Evolutionary conservation across 1,284 basidiomycete genomes (phyloP).

Genomic region (Pseudozyma hubeiensis): DNA sequence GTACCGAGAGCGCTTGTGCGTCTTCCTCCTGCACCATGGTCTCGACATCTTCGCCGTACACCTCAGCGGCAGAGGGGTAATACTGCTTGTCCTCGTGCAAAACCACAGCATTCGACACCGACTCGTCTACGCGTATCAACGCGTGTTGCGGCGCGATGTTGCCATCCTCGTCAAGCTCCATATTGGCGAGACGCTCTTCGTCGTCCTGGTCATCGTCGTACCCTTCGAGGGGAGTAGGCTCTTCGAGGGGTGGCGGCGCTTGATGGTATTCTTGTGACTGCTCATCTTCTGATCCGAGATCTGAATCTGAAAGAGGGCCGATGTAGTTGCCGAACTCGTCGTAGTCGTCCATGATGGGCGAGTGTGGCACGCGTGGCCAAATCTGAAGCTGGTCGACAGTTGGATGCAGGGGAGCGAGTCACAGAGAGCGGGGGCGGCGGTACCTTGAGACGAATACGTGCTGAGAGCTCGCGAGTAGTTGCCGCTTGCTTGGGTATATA

Average conservation of each 20-base stretch:
- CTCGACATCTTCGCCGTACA: slow-evolving; percentile 94
- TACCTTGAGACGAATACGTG: no score
- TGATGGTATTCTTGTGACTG: slow-evolving; percentile 12
- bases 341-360: slow-evolving; percentile 62
- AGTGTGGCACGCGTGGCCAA: background rate
- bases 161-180: slow-evolving; percentile 72
- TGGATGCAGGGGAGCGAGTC: background rate
- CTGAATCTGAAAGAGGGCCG: slow-evolving; percentile 66
- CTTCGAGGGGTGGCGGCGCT: slow-evolving; percentile 19
- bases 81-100: slow-evolving; percentile 98
- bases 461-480: no score
- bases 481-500: background rate
- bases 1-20: slow-evolving; percentile 91
- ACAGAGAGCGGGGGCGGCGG: no score
- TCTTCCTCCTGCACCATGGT: slow-evolving; percentile 99
- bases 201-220: slow-evolving; percentile 73
- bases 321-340: slow-evolving; percentile 69
- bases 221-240: slow-evolving; percentile 74
- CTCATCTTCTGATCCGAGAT: slow-evolving; percentile 51
- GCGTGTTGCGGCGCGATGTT: slow-evolving; percentile 35
- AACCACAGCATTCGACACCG: slow-evolving; percentile 82
- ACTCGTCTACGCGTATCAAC: slow-evolving; percentile 63
- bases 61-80: slow-evolving; percentile 90
- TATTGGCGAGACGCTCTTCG: slow-evolving; percentile 11
- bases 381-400: no score